phyloP scores from a whole-genome alignment of 306 rosid genomes.

The Cucumis cinereus region DNA sequence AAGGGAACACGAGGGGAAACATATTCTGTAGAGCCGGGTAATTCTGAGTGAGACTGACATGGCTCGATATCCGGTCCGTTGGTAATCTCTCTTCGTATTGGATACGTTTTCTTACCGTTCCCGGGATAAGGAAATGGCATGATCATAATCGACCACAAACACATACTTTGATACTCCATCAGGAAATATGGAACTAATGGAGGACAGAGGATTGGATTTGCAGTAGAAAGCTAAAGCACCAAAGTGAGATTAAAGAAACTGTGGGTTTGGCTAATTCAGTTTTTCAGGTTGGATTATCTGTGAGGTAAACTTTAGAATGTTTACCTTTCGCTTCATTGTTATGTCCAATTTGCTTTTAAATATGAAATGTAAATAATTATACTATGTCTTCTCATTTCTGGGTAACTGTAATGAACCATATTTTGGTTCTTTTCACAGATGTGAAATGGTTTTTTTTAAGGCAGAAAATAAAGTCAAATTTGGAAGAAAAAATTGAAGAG shows the following conservation, averaged over 20 bases:
- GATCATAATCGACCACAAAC: no score
- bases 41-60: neutral
- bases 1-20: neutral
- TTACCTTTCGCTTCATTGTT: neutral
- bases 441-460: neutral
- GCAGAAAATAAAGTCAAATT: neutral
- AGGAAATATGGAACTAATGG: constrained; percentile 32
- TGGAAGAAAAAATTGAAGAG: no score
- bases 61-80: neutral
- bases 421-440: neutral
- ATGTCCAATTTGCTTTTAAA: neutral
- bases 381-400: neutral
- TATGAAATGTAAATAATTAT: neutral
- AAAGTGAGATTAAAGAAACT: neutral
- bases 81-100: neutral
- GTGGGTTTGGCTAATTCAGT: neutral
- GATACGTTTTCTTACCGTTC: constrained; percentile 19
- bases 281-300: neutral
- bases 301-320: neutral
- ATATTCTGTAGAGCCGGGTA: neutral
- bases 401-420: neutral
- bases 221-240: constrained; percentile 21
- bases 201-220: constrained; percentile 23
- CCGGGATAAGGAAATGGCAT: neutral
- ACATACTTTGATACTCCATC: neutral